Evolutionary conservation across 345 rosid species (phyloP).

Genomic region (Rhizophora apiculata): DNA sequence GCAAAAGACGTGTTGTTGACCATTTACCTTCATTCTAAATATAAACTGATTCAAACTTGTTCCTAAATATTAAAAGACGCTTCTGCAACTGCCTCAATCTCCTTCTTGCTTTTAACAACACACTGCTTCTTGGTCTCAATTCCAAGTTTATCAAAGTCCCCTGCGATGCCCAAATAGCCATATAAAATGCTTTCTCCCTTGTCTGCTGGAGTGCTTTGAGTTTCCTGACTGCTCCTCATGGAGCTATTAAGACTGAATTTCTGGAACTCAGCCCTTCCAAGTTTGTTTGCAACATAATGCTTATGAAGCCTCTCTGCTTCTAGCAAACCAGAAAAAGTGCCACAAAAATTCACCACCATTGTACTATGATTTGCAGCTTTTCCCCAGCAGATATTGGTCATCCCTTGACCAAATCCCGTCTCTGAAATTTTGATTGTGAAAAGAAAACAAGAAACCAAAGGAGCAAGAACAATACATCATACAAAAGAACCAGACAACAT

Average conservation of each 20-base stretch:
- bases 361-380: constrained; percentile 47
- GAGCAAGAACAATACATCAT: neutral
- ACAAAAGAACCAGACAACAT: neutral
- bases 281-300: constrained; percentile 30
- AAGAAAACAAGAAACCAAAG: constrained; percentile 10
- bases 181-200: constrained; percentile 28
- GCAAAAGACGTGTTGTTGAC: no score
- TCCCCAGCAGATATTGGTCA: constrained; percentile 38
- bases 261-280: constrained; percentile 40
- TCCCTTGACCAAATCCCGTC: constrained; percentile 32
- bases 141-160: constrained; percentile 48
- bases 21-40: neutral
- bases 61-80: constrained; percentile 4
- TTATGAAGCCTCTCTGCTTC: constrained; percentile 48
- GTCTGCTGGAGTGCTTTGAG: constrained; percentile 4
- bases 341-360: constrained; percentile 42
- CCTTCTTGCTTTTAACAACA: constrained; percentile 45
- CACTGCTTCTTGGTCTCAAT: constrained; percentile 33
- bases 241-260: constrained; percentile 5
- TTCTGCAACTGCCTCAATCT: constrained; percentile 31
- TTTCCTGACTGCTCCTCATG: constrained; percentile 4
- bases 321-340: constrained; percentile 40
- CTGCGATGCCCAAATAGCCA: constrained; percentile 48
- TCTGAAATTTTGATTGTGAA: constrained; percentile 18
- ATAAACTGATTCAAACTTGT: neutral